Evolutionary conservation across 164 flowering plant species (phyloP).

Genomic region (Pachysandra terminalis): DNA sequence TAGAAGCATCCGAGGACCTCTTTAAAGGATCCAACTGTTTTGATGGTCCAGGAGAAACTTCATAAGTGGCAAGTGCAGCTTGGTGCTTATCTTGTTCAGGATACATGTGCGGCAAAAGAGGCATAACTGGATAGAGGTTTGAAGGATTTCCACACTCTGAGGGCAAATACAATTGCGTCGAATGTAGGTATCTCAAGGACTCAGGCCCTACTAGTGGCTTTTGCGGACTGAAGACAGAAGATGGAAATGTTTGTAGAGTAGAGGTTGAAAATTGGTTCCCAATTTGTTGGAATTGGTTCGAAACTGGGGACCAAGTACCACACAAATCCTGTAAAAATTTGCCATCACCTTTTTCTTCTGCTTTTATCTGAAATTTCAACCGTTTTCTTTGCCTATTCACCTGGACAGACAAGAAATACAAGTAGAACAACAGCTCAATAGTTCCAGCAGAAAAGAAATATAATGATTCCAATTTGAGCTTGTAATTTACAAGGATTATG

Average conservation of each 20-base stretch:
- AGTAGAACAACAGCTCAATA: conserved; percentile 10
- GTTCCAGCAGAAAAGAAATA: conserved; percentile 8
- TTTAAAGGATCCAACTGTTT: conserved; percentile 19
- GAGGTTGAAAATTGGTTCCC: conserved; percentile 34
- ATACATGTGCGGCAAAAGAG: conserved; percentile 27
- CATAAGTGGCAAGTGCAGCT: conserved; percentile 26
- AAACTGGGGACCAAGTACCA: conserved; percentile 36
- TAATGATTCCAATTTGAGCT: not conserved
- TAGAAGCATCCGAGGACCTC: conserved; percentile 24
- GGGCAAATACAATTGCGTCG: conserved; percentile 31
- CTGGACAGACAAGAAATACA: conserved; percentile 27
- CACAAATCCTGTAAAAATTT: conserved; percentile 25
- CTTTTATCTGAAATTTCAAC: conserved; percentile 22
- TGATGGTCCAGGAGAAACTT: conserved; percentile 26
- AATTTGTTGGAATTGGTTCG: conserved; percentile 30
- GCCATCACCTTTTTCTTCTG: conserved; percentile 24
- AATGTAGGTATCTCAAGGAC: conserved; percentile 30
- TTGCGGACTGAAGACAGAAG: conserved; percentile 32
- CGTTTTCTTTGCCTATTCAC: conserved; percentile 28
- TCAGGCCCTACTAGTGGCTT: conserved; percentile 32
- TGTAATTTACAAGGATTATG: not conserved
- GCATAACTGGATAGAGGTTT: conserved; percentile 33
- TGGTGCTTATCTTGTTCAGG: conserved; percentile 31
- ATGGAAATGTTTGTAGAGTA: conserved; percentile 30
- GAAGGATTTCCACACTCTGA: conserved; percentile 30